Base-by-base conservation (phyloP, 805 yeast genomes). In the Yarrowia phangngaensis region DNA sequence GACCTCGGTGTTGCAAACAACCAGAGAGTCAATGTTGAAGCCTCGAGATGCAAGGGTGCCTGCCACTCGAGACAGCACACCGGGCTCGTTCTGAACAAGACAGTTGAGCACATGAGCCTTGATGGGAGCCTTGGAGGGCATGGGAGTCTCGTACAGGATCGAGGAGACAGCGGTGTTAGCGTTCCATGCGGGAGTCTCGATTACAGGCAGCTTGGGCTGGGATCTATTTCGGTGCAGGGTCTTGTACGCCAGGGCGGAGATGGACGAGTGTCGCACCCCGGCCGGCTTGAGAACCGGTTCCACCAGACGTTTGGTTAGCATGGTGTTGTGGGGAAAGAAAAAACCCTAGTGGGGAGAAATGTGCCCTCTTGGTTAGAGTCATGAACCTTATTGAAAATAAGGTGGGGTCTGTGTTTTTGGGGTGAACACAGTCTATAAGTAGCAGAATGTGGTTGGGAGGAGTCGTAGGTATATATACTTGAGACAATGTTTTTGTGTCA, bases 21-120 rank as follows among this genome's bases (percentile, higher is more conserved):
- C 96, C 55, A 92, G 75, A 8, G 97, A 90, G 67, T 92, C 98
- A 62, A 92, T 92, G 71, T 92, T 92, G 79, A 92, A 92, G 13
- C 98, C 98, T 66, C 98, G 78, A 29, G 97, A 97, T 28, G 98
- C 98, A 57, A 92, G 75, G 48, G 95, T 88, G 50, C 97, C 96
- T 6, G 97, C 84, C 32, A 92, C 85, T 50, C 90, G 78, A 26
- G 95, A 82, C 60, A 92, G 72, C 35, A 92, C 98, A 74, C 98
- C 98, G 6, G 98, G 97, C 70, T 92, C 98, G 67, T 92, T 90
- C 70, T 92, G 97, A 13, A 92, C 98, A 63, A 92, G 75, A 71
- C 98, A 92, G 75, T 90, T 92, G 64, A 92, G 74, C 34, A 92
- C 94, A 60, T 92, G 98, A 61, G 84, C 84, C 57, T 83, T 81